Conservation (phyloP, 1,139 yeast species). For the Debaryomyces fabryi region DNA sequence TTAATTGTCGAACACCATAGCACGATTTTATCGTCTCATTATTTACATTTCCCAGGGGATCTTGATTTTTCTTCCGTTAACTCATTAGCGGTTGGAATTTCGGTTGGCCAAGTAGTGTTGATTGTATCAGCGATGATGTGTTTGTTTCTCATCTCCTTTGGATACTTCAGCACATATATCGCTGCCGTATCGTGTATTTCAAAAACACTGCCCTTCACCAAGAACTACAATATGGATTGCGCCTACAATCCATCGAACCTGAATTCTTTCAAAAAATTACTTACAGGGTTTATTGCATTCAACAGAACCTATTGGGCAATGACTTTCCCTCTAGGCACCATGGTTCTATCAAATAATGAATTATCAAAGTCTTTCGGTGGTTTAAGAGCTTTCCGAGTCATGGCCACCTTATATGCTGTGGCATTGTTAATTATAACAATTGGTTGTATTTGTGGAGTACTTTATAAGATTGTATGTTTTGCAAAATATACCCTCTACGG, state of each 20-base stretch:
- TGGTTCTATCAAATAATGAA: conserved; percentile 62
- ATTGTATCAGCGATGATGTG: conserved; percentile 35
- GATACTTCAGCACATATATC: conserved; percentile 62
- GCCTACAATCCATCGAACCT: conserved; percentile 22
- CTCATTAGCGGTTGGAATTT: conserved; percentile 8
- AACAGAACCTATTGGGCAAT: conserved; percentile 76
- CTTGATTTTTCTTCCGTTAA: conserved; percentile 2
- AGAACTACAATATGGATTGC: conserved; percentile 23
- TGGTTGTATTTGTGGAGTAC: conserved; percentile 33
- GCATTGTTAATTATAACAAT: conserved; percentile 35
- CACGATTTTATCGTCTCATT: conserved; percentile 6
- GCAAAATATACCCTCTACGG: conserved; percentile 5
- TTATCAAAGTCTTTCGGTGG: conserved; percentile 48
- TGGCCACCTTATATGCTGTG: conserved; percentile 64
- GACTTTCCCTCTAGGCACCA: conserved; percentile 90
- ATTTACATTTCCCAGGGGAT: conserved; percentile 1
- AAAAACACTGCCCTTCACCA: conserved; percentile 37
- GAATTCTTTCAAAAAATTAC: conserved; percentile 15
- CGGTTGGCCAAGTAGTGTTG: conserved; percentile 22
- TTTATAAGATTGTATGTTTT: conserved; percentile 14
- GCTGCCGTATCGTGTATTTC: conserved; percentile 51
- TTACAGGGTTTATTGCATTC: conserved; percentile 44
- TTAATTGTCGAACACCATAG: conserved; percentile 17
- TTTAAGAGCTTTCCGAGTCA: conserved; percentile 56
- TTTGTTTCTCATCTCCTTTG: conserved; percentile 57